Percentiles rank a stretch among this genome's conserved stretches.
These are phyloP conservation scores for Phtheirospermum japonicum DNA, from an alignment of 257 asterid species.

Conservation along the genomic window DNA sequence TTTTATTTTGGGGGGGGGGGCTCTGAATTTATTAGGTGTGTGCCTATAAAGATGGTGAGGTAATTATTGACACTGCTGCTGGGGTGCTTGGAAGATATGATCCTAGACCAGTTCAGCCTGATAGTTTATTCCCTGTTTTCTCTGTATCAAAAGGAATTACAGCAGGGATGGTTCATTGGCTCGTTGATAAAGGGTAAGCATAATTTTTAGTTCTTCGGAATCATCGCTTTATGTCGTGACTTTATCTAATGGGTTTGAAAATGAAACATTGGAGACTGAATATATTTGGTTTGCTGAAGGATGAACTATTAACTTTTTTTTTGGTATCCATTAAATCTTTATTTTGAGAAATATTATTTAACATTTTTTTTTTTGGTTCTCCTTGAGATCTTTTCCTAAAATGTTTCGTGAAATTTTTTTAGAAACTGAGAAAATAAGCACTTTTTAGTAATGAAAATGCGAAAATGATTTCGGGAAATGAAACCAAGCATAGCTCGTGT, in stretches of 20 bases:
- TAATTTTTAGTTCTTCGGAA: constrained; percentile 22
- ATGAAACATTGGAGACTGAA: constrained; percentile 13
- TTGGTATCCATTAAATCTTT: not conserved
- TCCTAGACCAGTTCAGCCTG: constrained; percentile 98
- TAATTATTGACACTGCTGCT: constrained; percentile 95
- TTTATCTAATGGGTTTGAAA: not conserved
- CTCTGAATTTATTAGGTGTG: constrained; percentile 58
- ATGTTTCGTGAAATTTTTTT: constrained; percentile 1
- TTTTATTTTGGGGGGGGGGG: not conserved
- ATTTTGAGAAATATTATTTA: not conserved
- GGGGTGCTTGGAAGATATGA: constrained; percentile 97
- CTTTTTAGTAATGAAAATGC: too few relatives aligned
- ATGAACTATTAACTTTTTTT: constrained; percentile 8
- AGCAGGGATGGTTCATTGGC: constrained; percentile 94
- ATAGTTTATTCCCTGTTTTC: constrained; percentile 91
- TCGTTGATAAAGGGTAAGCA: constrained; percentile 82
- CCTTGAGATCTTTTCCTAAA: not conserved
- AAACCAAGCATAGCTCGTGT: not conserved
- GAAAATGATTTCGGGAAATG: constrained; percentile 6
- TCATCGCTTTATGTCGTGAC: too few relatives aligned
- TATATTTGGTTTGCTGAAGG: constrained; percentile 17
- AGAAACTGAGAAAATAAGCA: constrained; percentile 15
- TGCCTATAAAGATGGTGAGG: constrained; percentile 97
- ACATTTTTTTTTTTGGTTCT: not conserved
- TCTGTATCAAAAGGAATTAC: constrained; percentile 93